Percentiles rank a stretch among this genome's conserved stretches.
Evolutionary conservation across 106 monocot species (phyloP).

Genomic region (Dioscorea alata): DNA sequence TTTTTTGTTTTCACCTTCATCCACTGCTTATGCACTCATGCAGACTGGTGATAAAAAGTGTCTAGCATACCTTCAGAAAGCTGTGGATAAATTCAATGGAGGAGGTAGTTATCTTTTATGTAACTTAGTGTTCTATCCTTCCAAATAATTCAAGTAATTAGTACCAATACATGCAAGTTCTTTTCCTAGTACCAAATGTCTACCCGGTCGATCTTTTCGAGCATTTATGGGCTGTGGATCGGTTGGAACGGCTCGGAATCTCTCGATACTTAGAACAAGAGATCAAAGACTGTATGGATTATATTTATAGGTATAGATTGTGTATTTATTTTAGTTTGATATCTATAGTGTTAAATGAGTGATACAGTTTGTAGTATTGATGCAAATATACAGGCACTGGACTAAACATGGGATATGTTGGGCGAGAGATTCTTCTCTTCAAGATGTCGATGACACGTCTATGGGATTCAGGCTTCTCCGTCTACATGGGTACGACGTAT

Average conservation of each 20-base stretch:
- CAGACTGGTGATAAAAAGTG: conserved; percentile 61
- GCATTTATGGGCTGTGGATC: conserved; percentile 85
- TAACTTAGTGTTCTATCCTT: no score
- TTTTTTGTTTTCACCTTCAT: conserved; percentile 85
- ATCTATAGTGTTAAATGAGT: not conserved
- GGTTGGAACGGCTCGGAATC: conserved; percentile 77
- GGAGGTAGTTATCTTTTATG: conserved; percentile 45
- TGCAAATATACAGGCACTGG: conserved; percentile 40
- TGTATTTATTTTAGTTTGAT: not conserved
- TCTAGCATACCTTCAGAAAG: conserved; percentile 50
- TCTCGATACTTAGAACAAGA: conserved; percentile 72
- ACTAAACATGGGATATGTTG: conserved; percentile 75
- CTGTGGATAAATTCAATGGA: conserved; percentile 54
- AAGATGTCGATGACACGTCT: conserved; percentile 82
- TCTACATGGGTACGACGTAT: conserved; percentile 84
- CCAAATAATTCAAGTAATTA: no score
- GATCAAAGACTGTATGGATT: conserved; percentile 58
- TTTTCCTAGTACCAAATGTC: conserved; percentile 80
- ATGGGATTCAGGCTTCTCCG: conserved; percentile 93
- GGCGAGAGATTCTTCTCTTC: conserved; percentile 70
- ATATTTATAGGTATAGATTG: conserved; percentile 44
- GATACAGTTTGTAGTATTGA: not conserved
- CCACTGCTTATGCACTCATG: conserved; percentile 79
- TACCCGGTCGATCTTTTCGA: conserved; percentile 98
- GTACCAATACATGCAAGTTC: no score